These are phyloP conservation scores for Poronia punctata DNA, from an alignment of 495 filamentous ascomycete species.

Conservation along the genomic window DNA sequence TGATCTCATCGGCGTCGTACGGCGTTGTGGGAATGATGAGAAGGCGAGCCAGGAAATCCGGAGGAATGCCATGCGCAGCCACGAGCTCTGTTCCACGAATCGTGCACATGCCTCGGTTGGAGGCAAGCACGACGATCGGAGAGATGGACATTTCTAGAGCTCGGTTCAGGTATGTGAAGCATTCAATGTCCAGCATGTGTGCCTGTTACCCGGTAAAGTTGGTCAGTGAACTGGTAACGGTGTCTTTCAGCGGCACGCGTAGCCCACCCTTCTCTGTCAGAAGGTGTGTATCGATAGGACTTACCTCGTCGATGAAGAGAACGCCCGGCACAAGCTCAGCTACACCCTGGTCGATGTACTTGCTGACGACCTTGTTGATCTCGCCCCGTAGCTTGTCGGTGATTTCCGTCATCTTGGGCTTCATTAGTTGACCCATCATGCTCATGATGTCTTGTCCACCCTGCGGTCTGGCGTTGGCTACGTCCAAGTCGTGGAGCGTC, in stretches of 20 bases:
- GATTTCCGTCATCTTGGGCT: constrained; percentile 97
- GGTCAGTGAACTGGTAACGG: no score
- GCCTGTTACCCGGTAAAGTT: constrained; percentile 46
- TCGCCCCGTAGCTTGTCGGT: constrained; percentile 91
- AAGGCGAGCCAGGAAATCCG: constrained; percentile 84
- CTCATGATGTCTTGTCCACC: constrained; percentile 99
- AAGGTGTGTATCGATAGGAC: constrained; percentile 15
- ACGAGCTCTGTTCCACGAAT: constrained; percentile 78
- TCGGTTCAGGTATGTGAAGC: constrained; percentile 97
- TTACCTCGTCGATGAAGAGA: constrained; percentile 95
- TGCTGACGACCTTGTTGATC: constrained; percentile 97
- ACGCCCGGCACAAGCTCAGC: constrained; percentile 96
- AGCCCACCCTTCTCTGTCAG: neutral
- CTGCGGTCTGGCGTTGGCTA: constrained; percentile 89
- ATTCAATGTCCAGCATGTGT: constrained; percentile 98
- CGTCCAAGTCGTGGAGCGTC: constrained; percentile 90
- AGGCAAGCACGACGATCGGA: constrained; percentile 94
- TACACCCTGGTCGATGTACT: constrained; percentile 97
- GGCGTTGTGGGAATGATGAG: constrained; percentile 91
- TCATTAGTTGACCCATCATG: constrained; percentile 99
- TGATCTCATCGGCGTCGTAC: constrained; percentile 80
- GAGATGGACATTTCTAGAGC: constrained; percentile 89
- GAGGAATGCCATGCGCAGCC: constrained; percentile 86
- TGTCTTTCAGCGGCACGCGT: no score
- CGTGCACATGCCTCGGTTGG: constrained; percentile 85